A percentile compares a stretch with the other conserved stretches of the same genome.
Evolutionary conservation across 495 filamentous ascomycete genomes (phyloP).

Genomic region (Achaetomiella virescens): DNA sequence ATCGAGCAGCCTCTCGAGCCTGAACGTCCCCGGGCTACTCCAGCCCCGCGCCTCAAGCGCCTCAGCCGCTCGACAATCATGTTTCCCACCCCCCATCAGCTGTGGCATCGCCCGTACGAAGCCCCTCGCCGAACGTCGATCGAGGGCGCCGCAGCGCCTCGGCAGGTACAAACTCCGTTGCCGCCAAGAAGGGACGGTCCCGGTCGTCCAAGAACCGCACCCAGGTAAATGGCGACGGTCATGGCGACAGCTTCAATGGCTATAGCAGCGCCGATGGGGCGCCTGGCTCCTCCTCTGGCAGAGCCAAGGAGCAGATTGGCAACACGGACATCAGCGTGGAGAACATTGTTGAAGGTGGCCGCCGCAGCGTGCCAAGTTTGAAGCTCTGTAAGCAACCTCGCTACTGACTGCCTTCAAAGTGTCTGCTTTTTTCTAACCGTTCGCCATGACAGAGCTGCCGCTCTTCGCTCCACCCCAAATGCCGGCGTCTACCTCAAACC

Average conservation of each 20-base stretch:
- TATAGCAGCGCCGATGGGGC: conserved; percentile 80
- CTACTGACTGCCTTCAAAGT: background rate
- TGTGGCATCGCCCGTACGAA: conserved; percentile 64
- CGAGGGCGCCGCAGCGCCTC: conserved; percentile 75
- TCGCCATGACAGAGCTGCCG: conserved; percentile 65
- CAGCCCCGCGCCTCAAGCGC: conserved; percentile 40
- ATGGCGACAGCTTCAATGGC: conserved; percentile 58
- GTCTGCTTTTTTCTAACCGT: conserved; percentile 9
- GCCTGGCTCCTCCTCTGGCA: conserved; percentile 65
- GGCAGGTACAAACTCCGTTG: conserved; percentile 45
- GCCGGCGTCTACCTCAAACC: conserved; percentile 78
- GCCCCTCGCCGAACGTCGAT: conserved; percentile 69
- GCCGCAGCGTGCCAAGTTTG: conserved; percentile 92
- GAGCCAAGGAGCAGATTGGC: conserved; percentile 73
- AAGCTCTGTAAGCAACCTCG: conserved; percentile 73
- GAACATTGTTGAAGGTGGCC: conserved; percentile 94
- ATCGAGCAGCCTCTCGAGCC: conserved; percentile 56
- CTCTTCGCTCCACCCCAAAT: conserved; percentile 92
- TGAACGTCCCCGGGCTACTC: conserved; percentile 29
- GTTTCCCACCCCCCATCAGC: conserved; percentile 62
- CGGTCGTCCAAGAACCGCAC: conserved; percentile 64
- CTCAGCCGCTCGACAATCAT: conserved; percentile 49
- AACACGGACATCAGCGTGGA: conserved; percentile 95
- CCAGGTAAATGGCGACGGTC: conserved; percentile 59
- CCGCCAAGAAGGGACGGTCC: conserved; percentile 57